Evolutionary conservation across 2,329 filamentous ascomycete species (phyloP).

Genomic region (Leptographium procerum): DNA sequence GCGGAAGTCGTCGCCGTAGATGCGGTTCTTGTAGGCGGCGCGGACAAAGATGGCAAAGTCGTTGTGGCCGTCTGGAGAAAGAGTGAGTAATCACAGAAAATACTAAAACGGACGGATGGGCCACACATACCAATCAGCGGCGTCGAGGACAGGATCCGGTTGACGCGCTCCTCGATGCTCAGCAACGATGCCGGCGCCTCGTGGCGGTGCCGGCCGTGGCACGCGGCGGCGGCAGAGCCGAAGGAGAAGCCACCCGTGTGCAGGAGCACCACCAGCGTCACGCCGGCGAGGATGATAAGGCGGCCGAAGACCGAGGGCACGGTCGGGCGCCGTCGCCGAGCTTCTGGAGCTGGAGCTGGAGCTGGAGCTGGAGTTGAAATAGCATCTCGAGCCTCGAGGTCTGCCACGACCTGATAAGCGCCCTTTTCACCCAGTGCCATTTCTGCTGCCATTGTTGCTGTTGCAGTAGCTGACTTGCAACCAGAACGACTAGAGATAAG

Average conservation of each 20-base stretch:
- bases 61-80: conserved; percentile 66
- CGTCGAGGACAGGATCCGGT: conserved; percentile 12
- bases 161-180: conserved; percentile 13
- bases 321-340: not conserved
- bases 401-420: not conserved
- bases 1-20: conserved; percentile 65
- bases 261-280: not conserved
- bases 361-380: no score
- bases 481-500: not conserved
- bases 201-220: not conserved
- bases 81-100: not conserved
- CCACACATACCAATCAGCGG: conserved; percentile 12
- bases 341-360: not conserved
- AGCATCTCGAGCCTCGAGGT: not conserved
- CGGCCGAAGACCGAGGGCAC: not conserved
- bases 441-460: not conserved
- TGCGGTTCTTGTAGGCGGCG: conserved; percentile 57
- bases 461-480: not conserved
- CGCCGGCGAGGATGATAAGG: not conserved
- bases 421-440: not conserved
- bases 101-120: not conserved
- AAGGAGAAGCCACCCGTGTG: not conserved
- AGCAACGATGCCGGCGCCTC: not conserved
- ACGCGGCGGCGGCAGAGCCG: not conserved
- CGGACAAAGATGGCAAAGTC: conserved; percentile 72